Evolutionary conservation across 2,329 filamentous ascomycete genomes (phyloP), one percentile per base, ranked within the genome.

Genomic region (Cryphonectria japonica): DNA sequence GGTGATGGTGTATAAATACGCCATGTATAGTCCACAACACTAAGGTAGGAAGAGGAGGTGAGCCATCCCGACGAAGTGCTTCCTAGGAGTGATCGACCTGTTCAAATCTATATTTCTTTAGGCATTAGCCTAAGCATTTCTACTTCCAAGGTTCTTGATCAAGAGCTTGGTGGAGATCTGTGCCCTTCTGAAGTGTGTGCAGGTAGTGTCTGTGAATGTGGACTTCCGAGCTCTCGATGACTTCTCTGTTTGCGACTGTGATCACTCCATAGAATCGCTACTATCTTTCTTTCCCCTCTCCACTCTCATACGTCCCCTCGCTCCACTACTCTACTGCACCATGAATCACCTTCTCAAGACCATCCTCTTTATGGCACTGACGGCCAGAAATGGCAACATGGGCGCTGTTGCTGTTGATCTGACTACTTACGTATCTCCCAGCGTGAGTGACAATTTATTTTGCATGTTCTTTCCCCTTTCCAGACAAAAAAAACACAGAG

Each of bases 401-500:
- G 46, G 26, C 26, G 69, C 39, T 1, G 60, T 46, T 13, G 72
- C 70, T 43, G 72, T 59, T 7, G 79, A 80, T 66, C 70, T 81
- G 39, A 74, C 80, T 34, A 73, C 72, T 61, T 81, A 81, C 76
- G 81, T 80, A 4, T 73, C 79, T 43, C 81, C 81, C n/a, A 69
- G 61, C 32, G 73, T 72, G 61, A 68, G 71, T 70, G 39, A 2
- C 61, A 43, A 43, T 22, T 41, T 54, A 3, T 37, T 60, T 34
- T 65, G 32, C 43, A 41, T 39, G 29, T 16, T 16, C 41, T 22
- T 29, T 0, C n/a, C 39, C 13, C 32, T 43, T 16, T 43, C 13
- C 41, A 43, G 9, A 39, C n/a, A 22, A 16, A 14, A 32, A 39
- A 11, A 29, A 13, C 26, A 39, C 14, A 29, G 9, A 14, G 8